Base-by-base conservation (phyloP, 129 eudicot species). In the Scalesia atractyloides region DNA sequence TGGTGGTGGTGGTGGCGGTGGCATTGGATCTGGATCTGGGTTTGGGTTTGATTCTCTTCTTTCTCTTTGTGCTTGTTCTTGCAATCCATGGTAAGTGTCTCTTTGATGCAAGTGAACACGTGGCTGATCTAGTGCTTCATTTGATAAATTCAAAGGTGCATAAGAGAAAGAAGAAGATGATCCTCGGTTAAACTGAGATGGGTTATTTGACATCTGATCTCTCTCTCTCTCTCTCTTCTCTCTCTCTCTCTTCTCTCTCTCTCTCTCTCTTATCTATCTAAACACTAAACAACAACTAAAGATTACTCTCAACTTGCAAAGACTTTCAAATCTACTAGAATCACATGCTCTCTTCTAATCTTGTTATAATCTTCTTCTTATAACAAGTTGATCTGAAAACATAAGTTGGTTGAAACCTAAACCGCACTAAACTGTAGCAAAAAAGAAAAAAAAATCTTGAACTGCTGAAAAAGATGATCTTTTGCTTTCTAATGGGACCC, bases 111-210 rank as follows among this genome's bases (percentile, higher is more conserved):
- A 84, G 69, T 47, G 79, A 3, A 17, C 73, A 39, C 34, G 51
- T 34, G 15, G 73, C 44, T 72, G 88, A 77, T 79, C 87, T 86
- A 81, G 84, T 83, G 81, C 79, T 74, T 81, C 69, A 75, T 75
- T 63, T 72, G 66, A 72, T 57, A 75, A 85, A 76, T 41, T 67
- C 12, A 68, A 69, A 18, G 77, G 69, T 50, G 58, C 43, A 46
- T 67, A 49, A 50, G 75, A 20, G 43, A 74, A 56, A 66, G 77
- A 77, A 53, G 84, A 57, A 49, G 83, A 56, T 51, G 86, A 68
- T 50, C 61, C 82, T 30, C 64, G 79, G 33, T 57, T 77, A 72
- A 53, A 68, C 65, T 77, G 83, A 64, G 82, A 50, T 53, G 68
- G 76, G 73, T 46, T 70, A 48, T 59, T 33, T 18, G 41, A 73